A percentile compares a stretch with the other conserved stretches of the same genome.
phyloP scores from a whole-genome alignment of 345 rosid species.

The Boechera retrofracta region DNA sequence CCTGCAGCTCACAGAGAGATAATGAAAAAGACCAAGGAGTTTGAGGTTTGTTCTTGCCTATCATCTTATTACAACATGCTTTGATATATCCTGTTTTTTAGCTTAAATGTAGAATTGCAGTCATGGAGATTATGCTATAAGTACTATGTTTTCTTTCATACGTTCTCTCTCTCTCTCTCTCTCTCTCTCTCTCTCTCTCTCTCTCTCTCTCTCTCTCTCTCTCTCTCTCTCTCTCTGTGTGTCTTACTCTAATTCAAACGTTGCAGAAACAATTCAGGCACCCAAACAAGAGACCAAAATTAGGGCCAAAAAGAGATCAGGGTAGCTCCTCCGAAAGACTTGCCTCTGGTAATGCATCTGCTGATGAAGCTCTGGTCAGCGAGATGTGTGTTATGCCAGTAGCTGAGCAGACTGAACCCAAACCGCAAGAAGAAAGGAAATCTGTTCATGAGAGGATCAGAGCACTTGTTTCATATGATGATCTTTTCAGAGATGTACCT shows the following conservation, averaged over 20 bases:
- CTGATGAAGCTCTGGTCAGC: slow-evolving; percentile 42
- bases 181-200: not conserved
- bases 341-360: slow-evolving; percentile 30
- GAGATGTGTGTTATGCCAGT: slow-evolving; percentile 37
- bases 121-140: not conserved
- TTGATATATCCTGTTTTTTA: slow-evolving; percentile 12
- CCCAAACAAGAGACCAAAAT: slow-evolving; percentile 48
- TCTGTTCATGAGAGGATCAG: slow-evolving; percentile 82
- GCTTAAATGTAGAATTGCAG: slow-evolving; percentile 10
- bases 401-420: slow-evolving; percentile 42
- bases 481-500: slow-evolving; percentile 53
- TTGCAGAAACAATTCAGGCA: slow-evolving; percentile 89
- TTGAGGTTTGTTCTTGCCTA: slow-evolving; percentile 67
- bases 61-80: slow-evolving; percentile 9
- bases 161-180: not conserved
- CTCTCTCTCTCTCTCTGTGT: not conserved
- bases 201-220: not conserved
- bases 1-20: slow-evolving; percentile 77
- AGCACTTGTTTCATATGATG: slow-evolving; percentile 85
- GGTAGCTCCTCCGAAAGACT: slow-evolving; percentile 44
- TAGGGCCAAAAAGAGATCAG: slow-evolving; percentile 42
- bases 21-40: slow-evolving; percentile 83
- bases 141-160: slow-evolving; percentile 12
- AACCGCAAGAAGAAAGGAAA: slow-evolving; percentile 50
- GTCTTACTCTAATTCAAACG: not conserved